These are phyloP conservation scores for Daldinia decipiens DNA, from an alignment of 495 filamentous ascomycete genomes.

Conservation along the genomic window DNA sequence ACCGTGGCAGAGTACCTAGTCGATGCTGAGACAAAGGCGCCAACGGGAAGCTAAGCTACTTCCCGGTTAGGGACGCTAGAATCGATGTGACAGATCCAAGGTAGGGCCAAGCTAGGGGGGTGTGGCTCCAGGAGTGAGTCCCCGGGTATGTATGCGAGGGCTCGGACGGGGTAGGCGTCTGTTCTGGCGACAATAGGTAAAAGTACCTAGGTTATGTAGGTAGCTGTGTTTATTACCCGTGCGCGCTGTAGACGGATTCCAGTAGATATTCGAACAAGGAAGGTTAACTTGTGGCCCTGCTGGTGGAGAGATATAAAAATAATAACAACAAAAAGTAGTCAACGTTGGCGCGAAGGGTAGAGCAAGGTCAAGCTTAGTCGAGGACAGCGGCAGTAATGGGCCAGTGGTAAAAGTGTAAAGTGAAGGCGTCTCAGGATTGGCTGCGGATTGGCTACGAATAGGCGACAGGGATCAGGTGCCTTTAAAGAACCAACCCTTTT, in stretches of 20 bases:
- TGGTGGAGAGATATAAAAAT: conserved; percentile 29
- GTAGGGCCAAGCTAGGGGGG: conserved; percentile 27
- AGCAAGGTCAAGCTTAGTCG: conserved; percentile 33
- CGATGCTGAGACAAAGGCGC: conserved; percentile 43
- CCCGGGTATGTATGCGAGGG: conserved; percentile 17
- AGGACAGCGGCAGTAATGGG: conserved; percentile 42
- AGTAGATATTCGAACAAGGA: conserved; percentile 31
- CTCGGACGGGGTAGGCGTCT: conserved; percentile 26
- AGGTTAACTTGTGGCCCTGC: conserved; percentile 25
- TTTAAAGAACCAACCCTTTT: conserved; percentile 35
- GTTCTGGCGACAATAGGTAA: background rate
- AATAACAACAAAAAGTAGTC: conserved; percentile 10
- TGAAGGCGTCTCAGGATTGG: conserved; percentile 39
- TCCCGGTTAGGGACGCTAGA: conserved; percentile 38
- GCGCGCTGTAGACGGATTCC: conserved; percentile 29
- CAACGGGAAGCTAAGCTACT: conserved; percentile 43
- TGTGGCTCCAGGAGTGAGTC: conserved; percentile 33
- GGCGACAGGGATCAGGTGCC: conserved; percentile 43
- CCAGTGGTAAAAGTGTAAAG: conserved; percentile 39
- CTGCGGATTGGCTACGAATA: conserved; percentile 36
- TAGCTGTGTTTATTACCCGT: conserved; percentile 33
- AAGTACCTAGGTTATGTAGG: conserved; percentile 18
- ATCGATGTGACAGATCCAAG: conserved; percentile 44
- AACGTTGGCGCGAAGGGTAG: conserved; percentile 34
- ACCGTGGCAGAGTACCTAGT: conserved; percentile 33